Base-by-base conservation (phyloP, 169 alveolate species). In the Cryptosporidium tyzzeri region DNA sequence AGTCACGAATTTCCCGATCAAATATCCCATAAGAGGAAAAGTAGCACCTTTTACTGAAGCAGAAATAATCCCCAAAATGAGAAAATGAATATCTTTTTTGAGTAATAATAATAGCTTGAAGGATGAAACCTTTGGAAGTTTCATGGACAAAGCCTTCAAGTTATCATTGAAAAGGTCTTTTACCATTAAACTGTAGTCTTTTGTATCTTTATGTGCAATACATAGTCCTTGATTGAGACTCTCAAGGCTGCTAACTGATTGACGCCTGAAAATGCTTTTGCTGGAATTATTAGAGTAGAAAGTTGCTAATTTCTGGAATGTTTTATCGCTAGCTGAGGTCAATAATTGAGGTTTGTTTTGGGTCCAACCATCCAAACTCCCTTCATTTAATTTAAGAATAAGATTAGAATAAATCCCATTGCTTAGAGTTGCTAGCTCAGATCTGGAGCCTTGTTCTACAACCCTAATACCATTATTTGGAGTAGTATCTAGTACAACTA, bases 391-490 rank as follows among this genome's bases (percentile, higher is more conserved):
- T 33, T 67, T 41, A 26, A 33, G 18, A 2, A 80, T 3, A 39
- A 80, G 70, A 35, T 75, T 86, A 23, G 84, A 58, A 84, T 85
- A 92, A 35, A 85, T 84, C 7, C 94, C 89, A 62, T 92, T 70
- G 14, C n/a, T 23, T 21, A 59, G 84, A 39, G 68, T 53, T 50
- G 37, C 48, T 35, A 92, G 58, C 44, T 92, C 80, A 44, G 67
- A 31, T 50, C 84, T 45, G n/a, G 89, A 44, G 6, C 94, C 94
- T 23, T 92, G 93, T 67, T 92, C 94, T 31, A 92, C 70, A 69
- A 92, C 69, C 85, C 70, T 74, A n/a, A 80, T 8, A 18, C 94
- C 94, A 16, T 85, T 85, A 35, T 67, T 69, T 31, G 33, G 29
- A 6, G 21, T n/a, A 18, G 18, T 80, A 39, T 80, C 89, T 0